Base-by-base conservation (phyloP, 2,329 filamentous ascomycete species). In the Alternaria brassicicola region DNA sequence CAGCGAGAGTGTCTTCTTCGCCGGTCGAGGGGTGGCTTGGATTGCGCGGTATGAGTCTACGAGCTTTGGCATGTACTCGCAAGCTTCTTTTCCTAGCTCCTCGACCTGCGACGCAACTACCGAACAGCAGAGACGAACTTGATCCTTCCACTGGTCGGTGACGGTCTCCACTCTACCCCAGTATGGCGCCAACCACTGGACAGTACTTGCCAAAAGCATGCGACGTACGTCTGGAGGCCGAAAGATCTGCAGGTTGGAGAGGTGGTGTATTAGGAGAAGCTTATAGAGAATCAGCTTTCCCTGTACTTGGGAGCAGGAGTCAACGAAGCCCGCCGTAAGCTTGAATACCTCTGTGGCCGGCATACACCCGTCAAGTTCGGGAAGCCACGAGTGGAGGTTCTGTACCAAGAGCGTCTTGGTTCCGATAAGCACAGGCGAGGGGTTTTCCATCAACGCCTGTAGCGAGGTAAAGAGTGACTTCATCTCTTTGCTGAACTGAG, bases 381-480 rank as follows among this genome's bases (percentile, higher is more conserved):
- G 94, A n/a, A 99, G 82, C 95, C 95, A 99, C 0, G 91, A 91
- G 73, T 98, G 94, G 75, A 98, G 96, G 75, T 98, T 92, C 77
- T 99, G 95, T 12, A 98, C 93, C 2, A 96, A 88, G 48, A 99
- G 82, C 0, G 95, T 98, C 78, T 99, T 96, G 63, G 91, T 98
- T 31, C 95, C 95, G 13, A 98, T 91, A 23, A 98, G 81, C 17
- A 93, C 88, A 0, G 95, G 91, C 2, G 92, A 90, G 2, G 88
- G 84, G 75, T 92, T 97, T 59, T 89, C 88, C 92, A 99, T 97
- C 79, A 99, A 86, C 15, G 85, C 84, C 77, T 98, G 93, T 23
- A 99, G 83, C 1, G 92, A 90, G 73, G 93, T 93, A 81, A 98
- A 98, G 35, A 98, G 92, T 31, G 85, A 88, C 61, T 92, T 88